Percentiles rank a stretch among this genome's conserved stretches.
Conservation (phyloP, 1,284 basidiomycete species). For the Austroboletus olivaceoglutinosus region DNA sequence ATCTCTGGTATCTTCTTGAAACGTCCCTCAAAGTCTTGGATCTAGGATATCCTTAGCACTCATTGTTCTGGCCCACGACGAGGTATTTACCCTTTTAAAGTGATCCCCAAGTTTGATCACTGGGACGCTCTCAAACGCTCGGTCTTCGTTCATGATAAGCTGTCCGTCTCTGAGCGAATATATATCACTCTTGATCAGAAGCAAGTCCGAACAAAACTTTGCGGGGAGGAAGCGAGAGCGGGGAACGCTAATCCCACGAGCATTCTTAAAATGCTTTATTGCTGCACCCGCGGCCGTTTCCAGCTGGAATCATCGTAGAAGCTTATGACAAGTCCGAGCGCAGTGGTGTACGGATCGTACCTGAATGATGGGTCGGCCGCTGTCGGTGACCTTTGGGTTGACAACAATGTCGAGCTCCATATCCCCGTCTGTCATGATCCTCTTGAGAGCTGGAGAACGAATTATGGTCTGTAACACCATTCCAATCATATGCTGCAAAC, state of each 20-base stretch:
- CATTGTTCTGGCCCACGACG: too few species aligned
- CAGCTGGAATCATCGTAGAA: constrained; percentile 54
- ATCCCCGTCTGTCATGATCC: constrained; percentile 88
- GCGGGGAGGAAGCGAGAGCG: constrained; percentile 96
- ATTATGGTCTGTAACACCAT: constrained; percentile 4
- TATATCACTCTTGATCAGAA: constrained; percentile 96
- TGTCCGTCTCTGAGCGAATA: constrained; percentile 94
- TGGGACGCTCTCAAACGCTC: constrained; percentile 94
- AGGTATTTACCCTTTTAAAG: constrained; percentile 71
- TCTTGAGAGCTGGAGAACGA: constrained; percentile 72
- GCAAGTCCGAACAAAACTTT: constrained; percentile 85
- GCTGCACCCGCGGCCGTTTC: constrained; percentile 97
- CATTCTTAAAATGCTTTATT: constrained; percentile 94
- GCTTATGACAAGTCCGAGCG: constrained; percentile 2
- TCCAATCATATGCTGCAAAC: constrained; percentile 29
- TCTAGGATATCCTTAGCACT: constrained; percentile 62
- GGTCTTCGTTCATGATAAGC: constrained; percentile 82
- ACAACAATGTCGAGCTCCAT: constrained; percentile 94
- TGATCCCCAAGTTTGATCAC: constrained; percentile 97
- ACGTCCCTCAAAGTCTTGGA: constrained; percentile 94
- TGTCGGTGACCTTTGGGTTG: constrained; percentile 90
- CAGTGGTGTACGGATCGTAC: constrained; percentile 25
- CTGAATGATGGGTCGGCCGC: constrained; percentile 82
- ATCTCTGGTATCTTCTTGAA: constrained; percentile 98
- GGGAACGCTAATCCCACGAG: constrained; percentile 96